phyloP scores from a whole-genome alignment of 768 basidiomycete species.

The Hypholoma fasciculare region DNA sequence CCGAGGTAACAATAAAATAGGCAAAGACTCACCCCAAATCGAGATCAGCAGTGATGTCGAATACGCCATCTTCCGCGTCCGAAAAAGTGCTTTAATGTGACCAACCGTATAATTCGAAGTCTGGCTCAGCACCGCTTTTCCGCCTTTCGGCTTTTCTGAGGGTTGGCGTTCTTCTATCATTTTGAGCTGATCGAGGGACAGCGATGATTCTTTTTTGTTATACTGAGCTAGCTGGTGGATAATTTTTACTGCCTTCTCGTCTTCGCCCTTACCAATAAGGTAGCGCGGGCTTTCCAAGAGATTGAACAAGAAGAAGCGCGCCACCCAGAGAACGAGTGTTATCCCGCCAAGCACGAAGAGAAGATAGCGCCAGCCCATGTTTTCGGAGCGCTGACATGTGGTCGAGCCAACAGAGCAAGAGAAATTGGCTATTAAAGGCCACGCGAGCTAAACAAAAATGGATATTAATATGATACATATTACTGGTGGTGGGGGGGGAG shows the following conservation, averaged over 20 bases:
- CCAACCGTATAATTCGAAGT: slow-evolving; percentile 31
- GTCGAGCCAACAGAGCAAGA: slow-evolving; percentile 44
- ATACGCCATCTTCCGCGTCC: slow-evolving; percentile 62
- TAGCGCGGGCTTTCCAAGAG: slow-evolving; percentile 73
- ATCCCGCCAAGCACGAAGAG: slow-evolving; percentile 72
- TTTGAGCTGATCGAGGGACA: slow-evolving; percentile 56
- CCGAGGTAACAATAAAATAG: not conserved
- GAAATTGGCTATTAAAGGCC: slow-evolving; percentile 71
- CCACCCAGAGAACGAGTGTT: slow-evolving; percentile 59
- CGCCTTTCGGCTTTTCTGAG: slow-evolving; percentile 9
- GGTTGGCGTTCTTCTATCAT: not conserved
- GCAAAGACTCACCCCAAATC: slow-evolving; percentile 37
- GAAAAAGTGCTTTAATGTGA: slow-evolving; percentile 62
- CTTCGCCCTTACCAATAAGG: slow-evolving; percentile 67
- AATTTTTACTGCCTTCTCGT: slow-evolving; percentile 62
- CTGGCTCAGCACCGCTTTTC: slow-evolving; percentile 31
- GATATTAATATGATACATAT: not conserved
- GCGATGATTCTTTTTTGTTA: slow-evolving; percentile 49
- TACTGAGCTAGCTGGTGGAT: slow-evolving; percentile 60
- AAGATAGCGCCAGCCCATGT: slow-evolving; percentile 78
- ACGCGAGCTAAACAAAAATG: slow-evolving; percentile 36
- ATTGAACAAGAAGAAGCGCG: slow-evolving; percentile 68
- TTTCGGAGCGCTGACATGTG: slow-evolving; percentile 47
- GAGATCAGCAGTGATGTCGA: slow-evolving; percentile 64
- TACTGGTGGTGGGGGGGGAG: not conserved